Conservation (phyloP, 805 yeast genomes). For the Ascoidea tarda region DNA sequence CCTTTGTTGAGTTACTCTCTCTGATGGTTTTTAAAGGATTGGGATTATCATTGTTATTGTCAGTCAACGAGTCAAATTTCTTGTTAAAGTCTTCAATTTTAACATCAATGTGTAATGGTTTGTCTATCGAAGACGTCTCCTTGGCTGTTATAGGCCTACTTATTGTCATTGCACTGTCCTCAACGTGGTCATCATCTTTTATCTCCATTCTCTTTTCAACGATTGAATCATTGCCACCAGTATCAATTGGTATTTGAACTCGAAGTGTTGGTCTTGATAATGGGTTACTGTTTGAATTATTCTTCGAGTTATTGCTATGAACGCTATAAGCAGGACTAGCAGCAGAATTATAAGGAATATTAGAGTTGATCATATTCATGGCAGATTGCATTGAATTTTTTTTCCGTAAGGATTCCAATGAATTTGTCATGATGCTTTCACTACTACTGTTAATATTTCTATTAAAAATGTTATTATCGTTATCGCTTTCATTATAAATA, state of each 20-base stretch:
- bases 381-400: no score
- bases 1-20: background rate
- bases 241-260: slow-evolving; percentile 48
- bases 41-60: background rate
- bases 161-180: slow-evolving; percentile 15
- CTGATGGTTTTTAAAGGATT: background rate
- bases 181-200: slow-evolving; percentile 14
- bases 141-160: slow-evolving; percentile 19
- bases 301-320: slow-evolving; percentile 9
- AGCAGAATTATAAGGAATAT: slow-evolving; percentile 11
- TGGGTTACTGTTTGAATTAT: slow-evolving; percentile 9
- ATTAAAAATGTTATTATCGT: no score
- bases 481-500: no score
- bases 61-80: background rate
- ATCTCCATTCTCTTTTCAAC: background rate
- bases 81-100: slow-evolving; percentile 3
- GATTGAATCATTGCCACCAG: slow-evolving; percentile 3
- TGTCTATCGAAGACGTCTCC: slow-evolving; percentile 31
- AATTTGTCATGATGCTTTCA: no score
- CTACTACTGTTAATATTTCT: no score
- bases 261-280: slow-evolving; percentile 40
- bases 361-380: background rate
- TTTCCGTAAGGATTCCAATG: no score
- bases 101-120: slow-evolving; percentile 8
- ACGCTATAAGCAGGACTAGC: slow-evolving; percentile 11